phyloP scores from a whole-genome alignment of 208 protist species.

The Crithidia brevicula region DNA sequence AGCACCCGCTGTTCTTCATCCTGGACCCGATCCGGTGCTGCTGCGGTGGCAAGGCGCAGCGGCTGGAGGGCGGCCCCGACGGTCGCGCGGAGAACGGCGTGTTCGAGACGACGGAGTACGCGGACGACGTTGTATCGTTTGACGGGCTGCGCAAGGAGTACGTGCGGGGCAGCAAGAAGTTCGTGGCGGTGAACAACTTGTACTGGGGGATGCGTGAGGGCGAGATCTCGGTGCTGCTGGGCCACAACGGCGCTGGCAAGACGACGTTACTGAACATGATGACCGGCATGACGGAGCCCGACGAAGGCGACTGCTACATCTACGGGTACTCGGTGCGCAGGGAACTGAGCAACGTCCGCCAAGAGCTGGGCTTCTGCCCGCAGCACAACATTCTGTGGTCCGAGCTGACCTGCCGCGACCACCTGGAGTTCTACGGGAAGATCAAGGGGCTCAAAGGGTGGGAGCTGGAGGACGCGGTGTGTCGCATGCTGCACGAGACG shows the following conservation, averaged over 20 bases:
- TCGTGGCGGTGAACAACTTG: constrained; percentile 82
- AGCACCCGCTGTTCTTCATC: constrained; percentile 74
- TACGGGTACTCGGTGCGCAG: constrained; percentile 68
- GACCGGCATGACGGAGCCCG: constrained; percentile 64
- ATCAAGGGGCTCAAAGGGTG: constrained; percentile 83
- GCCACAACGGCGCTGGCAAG: constrained; percentile 89
- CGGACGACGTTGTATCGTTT: constrained; percentile 30
- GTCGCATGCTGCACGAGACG: constrained; percentile 48
- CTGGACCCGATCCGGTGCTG: constrained; percentile 34
- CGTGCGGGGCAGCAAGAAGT: constrained; percentile 36
- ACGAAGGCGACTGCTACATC: constrained; percentile 70
- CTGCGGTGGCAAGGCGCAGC: not conserved
- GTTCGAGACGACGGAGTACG: constrained; percentile 37
- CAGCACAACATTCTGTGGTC: constrained; percentile 65
- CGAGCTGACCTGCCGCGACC: constrained; percentile 86
- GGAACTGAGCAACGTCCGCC: constrained; percentile 47
- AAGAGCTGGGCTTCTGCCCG: constrained; percentile 73
- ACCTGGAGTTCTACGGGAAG: constrained; percentile 87
- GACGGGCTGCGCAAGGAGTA: constrained; percentile 52
- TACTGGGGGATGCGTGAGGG: constrained; percentile 63
- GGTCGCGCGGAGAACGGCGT: constrained; percentile 36
- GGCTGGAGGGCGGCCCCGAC: constrained; percentile 28
- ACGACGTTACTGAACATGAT: constrained; percentile 81
- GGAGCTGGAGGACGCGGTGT: constrained; percentile 37
- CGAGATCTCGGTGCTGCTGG: constrained; percentile 80